Evolutionary conservation across 2,329 filamentous ascomycete genomes (phyloP).

Genomic region (Beauveria scarabaeidicola): DNA sequence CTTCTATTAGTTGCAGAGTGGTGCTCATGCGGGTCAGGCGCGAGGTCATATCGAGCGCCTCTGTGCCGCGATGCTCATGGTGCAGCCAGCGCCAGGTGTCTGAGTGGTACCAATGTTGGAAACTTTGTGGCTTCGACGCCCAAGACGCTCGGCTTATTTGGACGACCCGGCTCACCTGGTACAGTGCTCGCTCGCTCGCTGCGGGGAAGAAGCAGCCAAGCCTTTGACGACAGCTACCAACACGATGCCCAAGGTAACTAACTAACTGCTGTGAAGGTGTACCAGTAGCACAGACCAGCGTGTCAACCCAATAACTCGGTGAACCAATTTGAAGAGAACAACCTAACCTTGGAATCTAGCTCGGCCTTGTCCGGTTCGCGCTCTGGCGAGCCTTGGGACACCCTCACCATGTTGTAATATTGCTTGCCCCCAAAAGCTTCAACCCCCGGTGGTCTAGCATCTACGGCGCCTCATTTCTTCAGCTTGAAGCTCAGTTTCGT

Average conservation of each 20-base stretch:
- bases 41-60: not conserved
- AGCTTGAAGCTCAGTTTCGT: not conserved
- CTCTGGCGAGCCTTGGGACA: not conserved
- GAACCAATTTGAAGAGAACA: not conserved
- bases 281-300: not conserved
- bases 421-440: not conserved
- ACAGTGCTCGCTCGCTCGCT: not conserved
- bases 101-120: too few relatives aligned
- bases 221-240: not conserved
- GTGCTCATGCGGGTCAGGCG: not conserved
- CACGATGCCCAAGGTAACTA: not conserved
- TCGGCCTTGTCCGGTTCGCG: not conserved
- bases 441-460: not conserved
- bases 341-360: not conserved
- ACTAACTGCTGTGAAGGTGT: not conserved
- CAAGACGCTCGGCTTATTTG: not conserved
- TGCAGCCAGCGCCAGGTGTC: too few relatives aligned
- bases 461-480: not conserved
- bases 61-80: not conserved
- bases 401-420: not conserved
- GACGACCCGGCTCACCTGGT: not conserved
- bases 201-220: not conserved
- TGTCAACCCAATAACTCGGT: not conserved
- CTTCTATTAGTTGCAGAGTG: not conserved
- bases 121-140: not conserved